phyloP scores from a whole-genome alignment of 345 rosid species.

The Populus euphratica region DNA sequence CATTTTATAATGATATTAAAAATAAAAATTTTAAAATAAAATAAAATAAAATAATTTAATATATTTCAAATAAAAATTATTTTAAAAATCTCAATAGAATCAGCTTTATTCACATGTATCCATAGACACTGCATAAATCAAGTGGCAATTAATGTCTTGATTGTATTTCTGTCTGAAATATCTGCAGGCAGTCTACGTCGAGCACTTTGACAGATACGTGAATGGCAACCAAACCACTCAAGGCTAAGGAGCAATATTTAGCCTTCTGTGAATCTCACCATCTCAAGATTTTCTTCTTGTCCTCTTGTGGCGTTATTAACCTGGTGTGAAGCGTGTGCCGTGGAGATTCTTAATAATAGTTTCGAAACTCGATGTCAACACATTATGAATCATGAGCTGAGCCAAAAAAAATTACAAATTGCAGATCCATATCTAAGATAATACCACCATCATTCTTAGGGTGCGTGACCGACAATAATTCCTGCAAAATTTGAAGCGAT shows the following conservation, averaged over 20 bases:
- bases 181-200: neutral
- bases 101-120: too few species aligned
- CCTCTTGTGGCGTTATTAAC: neutral
- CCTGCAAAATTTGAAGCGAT: neutral
- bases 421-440: neutral
- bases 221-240: neutral
- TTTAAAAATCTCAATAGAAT: too few species aligned
- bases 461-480: neutral
- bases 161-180: neutral
- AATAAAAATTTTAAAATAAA: too few species aligned
- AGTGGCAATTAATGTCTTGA: too few species aligned
- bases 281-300: neutral
- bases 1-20: too few species aligned
- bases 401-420: neutral
- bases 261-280: neutral
- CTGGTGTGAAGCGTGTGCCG: neutral
- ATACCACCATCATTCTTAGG: neutral
- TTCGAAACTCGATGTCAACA: neutral
- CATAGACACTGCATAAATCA: too few species aligned
- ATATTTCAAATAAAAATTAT: too few species aligned
- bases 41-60: too few species aligned
- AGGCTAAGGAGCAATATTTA: neutral
- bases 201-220: neutral
- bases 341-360: neutral
- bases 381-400: conserved; percentile 6